Base-by-base conservation (phyloP, 2,329 filamentous ascomycete species). In the Colletotrichum falcatum region DNA sequence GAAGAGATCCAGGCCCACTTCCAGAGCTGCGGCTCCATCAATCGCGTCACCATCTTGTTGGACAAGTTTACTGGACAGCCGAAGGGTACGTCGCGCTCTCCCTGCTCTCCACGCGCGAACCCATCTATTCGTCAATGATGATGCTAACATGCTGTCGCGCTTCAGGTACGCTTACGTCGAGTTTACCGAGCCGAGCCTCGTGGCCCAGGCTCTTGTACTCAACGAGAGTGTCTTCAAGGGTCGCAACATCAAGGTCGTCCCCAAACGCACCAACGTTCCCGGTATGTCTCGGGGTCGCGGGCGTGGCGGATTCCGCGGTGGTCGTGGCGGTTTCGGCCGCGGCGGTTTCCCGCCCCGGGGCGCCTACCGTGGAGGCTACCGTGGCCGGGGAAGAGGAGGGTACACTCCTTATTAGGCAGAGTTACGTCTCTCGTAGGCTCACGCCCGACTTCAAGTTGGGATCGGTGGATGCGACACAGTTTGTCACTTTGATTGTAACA, bases 1-100 rank as follows among this genome's bases (percentile, higher is more conserved):
- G 96, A 99, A 83, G 96, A 99, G 85, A 96, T 99, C 70, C 96
- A 99, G 85, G 94, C 94, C 70, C 96, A 99, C 79, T 99, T 99
- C 84, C 94, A 97, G 86, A 97, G 91, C 85, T 97, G 94, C 77
- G 96, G 96, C 71, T 94, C 93, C 75, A 99, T 99, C 86, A 99
- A 99, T 83, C 92, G 96, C 72, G 96, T 99, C 70, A 99, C 96
- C 1, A 99, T 99, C 75, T 85, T 99, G 75, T 85, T 99, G 76
- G 96, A 99, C 85, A 99, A 99, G 85, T 98, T 98, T 79, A 97
- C 95, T 14, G 96, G 96, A 74, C 95, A 98, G 86, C 96, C 96
- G n/a, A 99, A 99, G 87, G 96, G 95, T 97, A 86, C 82, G 91
- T 77, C 56, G 48, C 28, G n/a, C 9, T n/a, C 42, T 23, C 30